Evolutionary conservation across 2,329 filamentous ascomycete species (phyloP).

Genomic region (Paradendryphiella salina): DNA sequence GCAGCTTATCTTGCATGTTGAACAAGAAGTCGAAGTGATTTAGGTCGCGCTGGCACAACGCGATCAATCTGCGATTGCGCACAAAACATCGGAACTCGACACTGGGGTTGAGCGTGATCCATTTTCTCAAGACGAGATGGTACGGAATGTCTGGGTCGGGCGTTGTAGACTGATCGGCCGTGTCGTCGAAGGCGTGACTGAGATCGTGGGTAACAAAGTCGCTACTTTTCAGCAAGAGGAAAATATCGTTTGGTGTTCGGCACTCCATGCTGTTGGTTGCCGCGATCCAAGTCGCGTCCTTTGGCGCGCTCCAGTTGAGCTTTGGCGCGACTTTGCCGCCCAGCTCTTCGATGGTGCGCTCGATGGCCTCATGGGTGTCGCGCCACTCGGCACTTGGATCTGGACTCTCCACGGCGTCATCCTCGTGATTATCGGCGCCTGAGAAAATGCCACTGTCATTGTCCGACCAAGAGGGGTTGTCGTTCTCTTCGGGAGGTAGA

Average conservation of each 20-base stretch:
- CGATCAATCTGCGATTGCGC: conserved; percentile 76
- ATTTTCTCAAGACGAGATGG: conserved; percentile 82
- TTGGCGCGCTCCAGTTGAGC: conserved; percentile 95
- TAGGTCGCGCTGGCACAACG: conserved; percentile 83
- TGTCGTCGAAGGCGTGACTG: conserved; percentile 88
- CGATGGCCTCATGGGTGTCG: conserved; percentile 76
- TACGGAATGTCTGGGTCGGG: conserved; percentile 63
- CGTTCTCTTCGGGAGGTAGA: conserved; percentile 69
- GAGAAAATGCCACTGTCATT: conserved; percentile 58
- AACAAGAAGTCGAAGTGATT: conserved; percentile 87
- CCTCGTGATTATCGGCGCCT: conserved; percentile 51
- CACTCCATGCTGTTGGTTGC: conserved; percentile 90
- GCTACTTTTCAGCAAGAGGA: conserved; percentile 89
- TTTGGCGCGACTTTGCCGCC: conserved; percentile 89
- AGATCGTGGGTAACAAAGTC: conserved; percentile 94
- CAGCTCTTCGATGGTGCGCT: conserved; percentile 74
- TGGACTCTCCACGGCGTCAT: conserved; percentile 58
- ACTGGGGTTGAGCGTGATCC: conserved; percentile 83
- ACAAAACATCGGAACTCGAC: conserved; percentile 97
- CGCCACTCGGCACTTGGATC: conserved; percentile 66
- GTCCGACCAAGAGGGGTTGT: conserved; percentile 50
- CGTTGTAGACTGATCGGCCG: conserved; percentile 39
- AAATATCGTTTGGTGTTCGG: conserved; percentile 84
- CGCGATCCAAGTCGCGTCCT: conserved; percentile 92
- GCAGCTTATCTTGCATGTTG: conserved; percentile 66